phyloP scores from a whole-genome alignment of 2,329 filamentous ascomycete species.

The Cladosporium sphaerospermum region DNA sequence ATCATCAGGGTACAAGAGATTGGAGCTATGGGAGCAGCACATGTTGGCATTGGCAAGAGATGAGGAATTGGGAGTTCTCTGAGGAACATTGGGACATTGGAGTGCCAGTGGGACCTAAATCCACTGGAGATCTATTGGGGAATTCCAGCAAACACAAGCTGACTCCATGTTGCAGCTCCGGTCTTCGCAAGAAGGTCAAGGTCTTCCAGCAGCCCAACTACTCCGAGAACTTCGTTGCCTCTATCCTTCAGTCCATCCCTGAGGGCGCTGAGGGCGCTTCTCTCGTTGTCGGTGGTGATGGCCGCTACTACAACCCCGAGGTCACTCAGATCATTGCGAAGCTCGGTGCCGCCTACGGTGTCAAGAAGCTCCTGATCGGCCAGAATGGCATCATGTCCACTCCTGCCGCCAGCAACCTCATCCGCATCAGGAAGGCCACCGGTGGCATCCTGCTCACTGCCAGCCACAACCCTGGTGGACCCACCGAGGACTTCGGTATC shows the following conservation, averaged over 20 bases:
- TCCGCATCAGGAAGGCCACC: slow-evolving; percentile 88
- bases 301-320: slow-evolving; percentile 94
- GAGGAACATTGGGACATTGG: no score
- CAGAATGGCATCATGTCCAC: slow-evolving; percentile 96
- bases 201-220: slow-evolving; percentile 95
- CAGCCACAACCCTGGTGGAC: slow-evolving; percentile 98
- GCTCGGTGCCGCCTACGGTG: slow-evolving; percentile 92
- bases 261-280: slow-evolving; percentile 83
- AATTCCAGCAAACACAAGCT: not conserved
- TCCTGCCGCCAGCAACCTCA: slow-evolving; percentile 90
- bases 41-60: no score
- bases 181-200: slow-evolving; percentile 97
- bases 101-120: no score
- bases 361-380: slow-evolving; percentile 97
- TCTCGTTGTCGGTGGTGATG: slow-evolving; percentile 95
- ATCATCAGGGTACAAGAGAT: not conserved
- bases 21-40: not conserved
- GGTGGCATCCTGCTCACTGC: slow-evolving; percentile 95
- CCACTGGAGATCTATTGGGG: not conserved
- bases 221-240: slow-evolving; percentile 90
- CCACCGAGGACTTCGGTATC: slow-evolving; percentile 94
- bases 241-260: slow-evolving; percentile 91
- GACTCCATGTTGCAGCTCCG: slow-evolving; percentile 58
- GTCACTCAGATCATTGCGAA: slow-evolving; percentile 95
- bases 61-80: no score